Evolutionary conservation across 371 early-diverging fungal species (phyloP), one percentile per base, ranked within the genome.

Genomic region (Batkoa obscura): DNA sequence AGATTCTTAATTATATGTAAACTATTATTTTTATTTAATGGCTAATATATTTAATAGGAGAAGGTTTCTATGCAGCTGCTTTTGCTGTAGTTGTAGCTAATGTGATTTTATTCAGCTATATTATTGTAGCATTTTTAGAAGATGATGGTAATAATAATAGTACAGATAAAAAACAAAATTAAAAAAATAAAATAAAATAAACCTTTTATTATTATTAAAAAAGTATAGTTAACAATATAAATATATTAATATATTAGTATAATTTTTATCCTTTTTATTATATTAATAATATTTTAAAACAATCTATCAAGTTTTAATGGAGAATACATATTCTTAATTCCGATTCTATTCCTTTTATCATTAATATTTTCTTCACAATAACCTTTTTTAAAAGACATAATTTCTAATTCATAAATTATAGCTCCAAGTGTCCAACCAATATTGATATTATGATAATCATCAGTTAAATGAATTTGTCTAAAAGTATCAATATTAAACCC

Each of bases 381-480:
- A 30, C 53, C 53, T 15, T 53, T 10, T 15, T 10, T 38, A 15
- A 53, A 53, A 6, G 53, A 53, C 39, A 15, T 15, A n/a, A 10
- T 12, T 30, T 53, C 53, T 30, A 53, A 35, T 30, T 53, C 53
- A 39, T 53, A 53, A 39, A 53, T 53, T 39, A 53, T 53, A 15
- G 53, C 53, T 6, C 53, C 53, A 10, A 53, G 15, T 9, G 53
- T 53, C 38, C 38, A 53, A 15, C 53, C 53, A 9, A 39, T 53
- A 53, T 39, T 53, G 2, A 39, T 53, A 17, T 32, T 39, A 35
- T 38, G n/a, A 23, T 53, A 34, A 36, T 50, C 51, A 31, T 53
- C 53, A 8, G 38, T 9, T 38, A 53, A 53, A 15, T 23, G 36
- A 15, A 53, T 53, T 2, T 12, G 38, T 5, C 42, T 10, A 5